These are phyloP conservation scores for Quercus bicolor DNA, from an alignment of 306 rosid species.

Conservation along the genomic window DNA sequence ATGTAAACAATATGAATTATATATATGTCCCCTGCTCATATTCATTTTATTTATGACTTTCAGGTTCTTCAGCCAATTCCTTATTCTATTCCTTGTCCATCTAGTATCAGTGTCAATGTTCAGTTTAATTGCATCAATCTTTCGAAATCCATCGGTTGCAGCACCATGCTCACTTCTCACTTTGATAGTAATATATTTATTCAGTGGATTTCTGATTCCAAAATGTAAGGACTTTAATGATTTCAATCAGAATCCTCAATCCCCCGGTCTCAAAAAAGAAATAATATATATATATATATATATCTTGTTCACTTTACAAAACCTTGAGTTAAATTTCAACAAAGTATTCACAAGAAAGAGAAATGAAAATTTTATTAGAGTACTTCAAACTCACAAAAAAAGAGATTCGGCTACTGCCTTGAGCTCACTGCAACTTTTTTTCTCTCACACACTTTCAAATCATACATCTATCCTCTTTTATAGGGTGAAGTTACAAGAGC, in stretches of 20 bases:
- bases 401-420: too few species aligned
- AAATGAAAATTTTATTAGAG: too few species aligned
- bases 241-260: neutral
- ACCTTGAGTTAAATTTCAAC: too few species aligned
- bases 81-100: conserved; percentile 43
- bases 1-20: neutral
- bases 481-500: too few species aligned
- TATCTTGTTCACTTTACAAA: too few species aligned
- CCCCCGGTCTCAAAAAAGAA: too few species aligned
- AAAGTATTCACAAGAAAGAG: too few species aligned
- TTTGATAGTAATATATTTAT: conserved; percentile 27
- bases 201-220: conserved; percentile 54
- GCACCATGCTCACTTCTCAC: conserved; percentile 25
- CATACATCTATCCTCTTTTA: too few species aligned
- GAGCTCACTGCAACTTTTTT: too few species aligned
- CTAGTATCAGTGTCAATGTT: conserved; percentile 46
- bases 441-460: too few species aligned
- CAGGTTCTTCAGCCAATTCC: conserved; percentile 55
- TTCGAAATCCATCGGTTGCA: conserved; percentile 39
- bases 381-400: too few species aligned
- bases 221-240: conserved; percentile 28
- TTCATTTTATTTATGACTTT: neutral
- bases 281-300: too few species aligned
- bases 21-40: neutral
- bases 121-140: conserved; percentile 45